Percentiles rank a stretch among this genome's conserved stretches.
Evolutionary conservation across 257 asterid species (phyloP).

Genomic region (Solanum chmielewskii): DNA sequence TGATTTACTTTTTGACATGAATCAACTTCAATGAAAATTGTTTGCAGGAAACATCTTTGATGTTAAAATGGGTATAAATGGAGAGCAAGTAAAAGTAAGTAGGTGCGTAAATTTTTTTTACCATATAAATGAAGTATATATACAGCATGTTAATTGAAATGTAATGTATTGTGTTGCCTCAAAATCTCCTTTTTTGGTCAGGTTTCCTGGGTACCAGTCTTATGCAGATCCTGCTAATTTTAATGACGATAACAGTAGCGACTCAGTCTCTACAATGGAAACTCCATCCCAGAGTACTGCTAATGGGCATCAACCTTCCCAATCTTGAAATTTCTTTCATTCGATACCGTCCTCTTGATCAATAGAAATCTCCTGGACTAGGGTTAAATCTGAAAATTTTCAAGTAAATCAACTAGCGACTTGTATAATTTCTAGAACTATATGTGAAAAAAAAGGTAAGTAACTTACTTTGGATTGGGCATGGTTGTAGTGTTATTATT

Average conservation of each 20-base stretch:
- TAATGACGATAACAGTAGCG: not conserved
- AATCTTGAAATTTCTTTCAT: not conserved
- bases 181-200: not conserved
- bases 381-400: not conserved
- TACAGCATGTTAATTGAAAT: not conserved
- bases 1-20: not conserved
- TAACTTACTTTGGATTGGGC: not conserved
- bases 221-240: slow-evolving; percentile 10
- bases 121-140: not conserved
- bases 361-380: not conserved
- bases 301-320: slow-evolving; percentile 1
- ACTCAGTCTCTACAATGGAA: not conserved
- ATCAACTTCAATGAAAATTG: slow-evolving; percentile 1
- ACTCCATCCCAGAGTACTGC: not conserved
- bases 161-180: not conserved
- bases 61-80: slow-evolving; percentile 67
- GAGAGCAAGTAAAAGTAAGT: slow-evolving; percentile 66
- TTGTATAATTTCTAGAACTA: not conserved
- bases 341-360: not conserved
- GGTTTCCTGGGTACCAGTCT: slow-evolving; percentile 5
- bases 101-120: slow-evolving; percentile 27
- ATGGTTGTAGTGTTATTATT: not conserved
- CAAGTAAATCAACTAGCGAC: not conserved
- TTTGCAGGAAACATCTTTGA: slow-evolving; percentile 67
- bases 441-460: not conserved